Evolutionary conservation across 148 eudicot genomes (phyloP).

Genomic region (Cornus florida): DNA sequence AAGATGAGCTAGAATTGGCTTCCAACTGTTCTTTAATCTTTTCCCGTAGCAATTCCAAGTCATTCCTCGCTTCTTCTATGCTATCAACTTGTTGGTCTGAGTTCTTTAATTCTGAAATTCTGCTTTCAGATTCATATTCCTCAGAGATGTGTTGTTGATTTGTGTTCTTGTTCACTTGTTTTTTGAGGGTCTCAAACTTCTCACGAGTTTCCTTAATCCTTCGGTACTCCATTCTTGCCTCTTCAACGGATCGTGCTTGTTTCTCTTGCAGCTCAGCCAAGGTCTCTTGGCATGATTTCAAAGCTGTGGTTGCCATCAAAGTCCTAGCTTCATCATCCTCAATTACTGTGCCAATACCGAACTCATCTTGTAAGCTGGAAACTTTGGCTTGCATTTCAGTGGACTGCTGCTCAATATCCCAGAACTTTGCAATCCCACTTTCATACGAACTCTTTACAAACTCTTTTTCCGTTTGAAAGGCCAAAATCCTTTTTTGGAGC

Average conservation of each 20-base stretch:
- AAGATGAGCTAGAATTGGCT: constrained; percentile 24
- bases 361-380: constrained; percentile 66
- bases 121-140: neutral
- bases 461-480: constrained; percentile 73
- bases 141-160: neutral
- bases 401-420: constrained; percentile 61
- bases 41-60: constrained; percentile 27
- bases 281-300: constrained; percentile 62
- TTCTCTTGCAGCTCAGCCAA: constrained; percentile 50
- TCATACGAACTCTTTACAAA: constrained; percentile 65
- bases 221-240: constrained; percentile 51
- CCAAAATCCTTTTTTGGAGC: constrained; percentile 64
- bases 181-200: constrained; percentile 44
- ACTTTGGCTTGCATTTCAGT: constrained; percentile 61
- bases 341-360: constrained; percentile 55
- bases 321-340: constrained; percentile 74
- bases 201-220: constrained; percentile 47
- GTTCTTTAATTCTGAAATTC: constrained; percentile 10
- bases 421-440: constrained; percentile 48
- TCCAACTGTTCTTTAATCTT: constrained; percentile 43
- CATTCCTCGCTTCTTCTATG: constrained; percentile 26
- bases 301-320: constrained; percentile 60
- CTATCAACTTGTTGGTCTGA: constrained; percentile 28
- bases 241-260: constrained; percentile 37
- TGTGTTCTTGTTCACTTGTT: neutral